Conservation (phyloP, 2,329 filamentous ascomycete genomes). For the Tricladium varicosporioides region DNA sequence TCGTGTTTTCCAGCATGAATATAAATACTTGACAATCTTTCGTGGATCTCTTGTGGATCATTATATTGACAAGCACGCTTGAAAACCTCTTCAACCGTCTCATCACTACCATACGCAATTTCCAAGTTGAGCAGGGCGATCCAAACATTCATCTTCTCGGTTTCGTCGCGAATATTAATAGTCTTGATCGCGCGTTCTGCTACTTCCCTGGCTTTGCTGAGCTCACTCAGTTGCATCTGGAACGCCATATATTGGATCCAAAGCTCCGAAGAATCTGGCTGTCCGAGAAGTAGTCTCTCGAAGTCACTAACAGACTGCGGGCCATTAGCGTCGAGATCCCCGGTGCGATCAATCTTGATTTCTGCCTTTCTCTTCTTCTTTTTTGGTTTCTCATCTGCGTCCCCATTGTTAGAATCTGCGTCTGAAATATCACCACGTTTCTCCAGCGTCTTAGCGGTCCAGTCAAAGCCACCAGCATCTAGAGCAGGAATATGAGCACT, state of each 20-base stretch:
- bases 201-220: conserved; percentile 82
- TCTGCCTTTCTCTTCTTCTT: conserved; percentile 72
- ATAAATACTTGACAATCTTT: conserved; percentile 89
- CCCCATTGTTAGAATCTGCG: conserved; percentile 45
- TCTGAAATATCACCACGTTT: conserved; percentile 40
- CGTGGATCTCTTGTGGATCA: conserved; percentile 84
- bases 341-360: conserved; percentile 84
- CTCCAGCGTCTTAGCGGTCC: conserved; percentile 71
- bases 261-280: conserved; percentile 87
- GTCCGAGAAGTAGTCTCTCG: conserved; percentile 86
- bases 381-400: conserved; percentile 46
- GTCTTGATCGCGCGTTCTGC: conserved; percentile 87
- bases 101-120: conserved; percentile 82
- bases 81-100: conserved; percentile 81
- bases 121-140: conserved; percentile 92
- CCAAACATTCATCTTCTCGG: conserved; percentile 95
- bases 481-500: conserved; percentile 49
- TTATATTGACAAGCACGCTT: conserved; percentile 93
- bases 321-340: conserved; percentile 84
- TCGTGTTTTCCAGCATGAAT: conserved; percentile 84
- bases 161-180: conserved; percentile 87
- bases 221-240: conserved; percentile 87
- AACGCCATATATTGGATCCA: conserved; percentile 99
- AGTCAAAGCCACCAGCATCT: conserved; percentile 78
- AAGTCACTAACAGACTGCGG: conserved; percentile 90